Percentiles rank a stretch among this genome's conserved stretches.
Conservation (phyloP, 139 green algal species). For the Closterium sp. region DNA sequence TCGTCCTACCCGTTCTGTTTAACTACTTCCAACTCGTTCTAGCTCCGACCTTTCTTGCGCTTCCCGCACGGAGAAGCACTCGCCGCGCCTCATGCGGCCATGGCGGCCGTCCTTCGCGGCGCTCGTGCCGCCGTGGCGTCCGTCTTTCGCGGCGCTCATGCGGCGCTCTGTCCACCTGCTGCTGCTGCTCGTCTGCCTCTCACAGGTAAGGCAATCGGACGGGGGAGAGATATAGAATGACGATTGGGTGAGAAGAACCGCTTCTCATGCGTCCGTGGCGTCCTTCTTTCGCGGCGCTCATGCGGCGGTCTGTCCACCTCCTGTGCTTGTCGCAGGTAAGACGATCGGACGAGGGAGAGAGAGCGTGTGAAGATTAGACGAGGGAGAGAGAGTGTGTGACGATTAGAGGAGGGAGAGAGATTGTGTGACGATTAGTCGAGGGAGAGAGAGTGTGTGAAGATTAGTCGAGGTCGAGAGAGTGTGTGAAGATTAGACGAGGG, state of each 20-base stretch:
- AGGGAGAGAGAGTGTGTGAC: no score
- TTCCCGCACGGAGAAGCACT: not conserved
- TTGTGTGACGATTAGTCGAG: no score
- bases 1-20: no score
- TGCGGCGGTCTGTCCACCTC: not conserved
- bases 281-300: not conserved
- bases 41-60: not conserved
- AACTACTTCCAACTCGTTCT: no score
- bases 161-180: not conserved
- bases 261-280: not conserved
- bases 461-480: no score
- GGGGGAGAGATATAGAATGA: not conserved
- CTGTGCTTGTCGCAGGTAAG: not conserved
- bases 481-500: no score
- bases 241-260: no score
- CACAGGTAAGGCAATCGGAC: not conserved
- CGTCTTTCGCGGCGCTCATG: not conserved
- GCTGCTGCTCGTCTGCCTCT: not conserved
- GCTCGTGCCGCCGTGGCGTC: not conserved
- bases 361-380: no score
- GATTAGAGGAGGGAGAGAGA: no score
- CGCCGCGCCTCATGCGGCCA: not conserved
- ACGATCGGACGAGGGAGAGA: no score
- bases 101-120: not conserved
- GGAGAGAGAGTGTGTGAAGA: no score